A percentile compares a stretch with the other conserved stretches of the same genome.
Evolutionary conservation across 768 basidiomycete species (phyloP).

Genomic region (Phanerodontia chrysosporium): DNA sequence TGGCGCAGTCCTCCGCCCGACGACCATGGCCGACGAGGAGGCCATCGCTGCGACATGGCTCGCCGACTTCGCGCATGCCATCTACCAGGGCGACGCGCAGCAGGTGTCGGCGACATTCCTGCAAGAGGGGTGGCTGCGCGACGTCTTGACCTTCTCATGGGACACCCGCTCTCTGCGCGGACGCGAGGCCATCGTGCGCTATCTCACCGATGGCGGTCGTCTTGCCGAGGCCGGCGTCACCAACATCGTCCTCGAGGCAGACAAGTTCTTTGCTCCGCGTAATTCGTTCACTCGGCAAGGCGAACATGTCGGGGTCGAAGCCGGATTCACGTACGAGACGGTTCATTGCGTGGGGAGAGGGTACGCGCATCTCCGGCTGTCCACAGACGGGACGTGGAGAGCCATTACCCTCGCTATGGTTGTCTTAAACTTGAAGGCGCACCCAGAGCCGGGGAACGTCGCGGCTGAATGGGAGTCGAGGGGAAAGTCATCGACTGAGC

Average conservation of each 20-base stretch:
- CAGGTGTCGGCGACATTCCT: slow-evolving; percentile 25
- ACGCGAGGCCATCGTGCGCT: slow-evolving; percentile 28
- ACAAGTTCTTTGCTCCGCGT: slow-evolving; percentile 16
- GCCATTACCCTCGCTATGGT: slow-evolving; percentile 32
- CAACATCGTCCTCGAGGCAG: slow-evolving; percentile 25
- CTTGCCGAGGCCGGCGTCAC: slow-evolving; percentile 23
- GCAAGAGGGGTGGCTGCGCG: slow-evolving; percentile 36
- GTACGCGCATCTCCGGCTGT: slow-evolving; percentile 29
- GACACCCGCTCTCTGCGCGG: slow-evolving; percentile 35
- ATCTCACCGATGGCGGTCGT: slow-evolving; percentile 22
- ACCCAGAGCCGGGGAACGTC: slow-evolving; percentile 29
- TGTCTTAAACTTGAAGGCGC: slow-evolving; percentile 30
- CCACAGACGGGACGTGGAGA: slow-evolving; percentile 26
- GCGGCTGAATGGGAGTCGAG: slow-evolving; percentile 31
- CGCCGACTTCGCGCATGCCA: slow-evolving; percentile 16
- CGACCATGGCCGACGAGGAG: neutral
- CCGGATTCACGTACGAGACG: slow-evolving; percentile 36
- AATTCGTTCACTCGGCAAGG: slow-evolving; percentile 12
- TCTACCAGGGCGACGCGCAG: slow-evolving; percentile 19
- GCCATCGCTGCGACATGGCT: slow-evolving; percentile 28
- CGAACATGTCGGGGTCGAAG: slow-evolving; percentile 23
- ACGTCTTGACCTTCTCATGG: slow-evolving; percentile 42
- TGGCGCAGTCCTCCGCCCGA: no score
- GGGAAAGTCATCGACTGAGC: slow-evolving; percentile 31
- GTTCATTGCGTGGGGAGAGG: slow-evolving; percentile 29